These are phyloP conservation scores for Mucor indicus DNA, from an alignment of 371 early-diverging fungal species.

Conservation along the genomic window DNA sequence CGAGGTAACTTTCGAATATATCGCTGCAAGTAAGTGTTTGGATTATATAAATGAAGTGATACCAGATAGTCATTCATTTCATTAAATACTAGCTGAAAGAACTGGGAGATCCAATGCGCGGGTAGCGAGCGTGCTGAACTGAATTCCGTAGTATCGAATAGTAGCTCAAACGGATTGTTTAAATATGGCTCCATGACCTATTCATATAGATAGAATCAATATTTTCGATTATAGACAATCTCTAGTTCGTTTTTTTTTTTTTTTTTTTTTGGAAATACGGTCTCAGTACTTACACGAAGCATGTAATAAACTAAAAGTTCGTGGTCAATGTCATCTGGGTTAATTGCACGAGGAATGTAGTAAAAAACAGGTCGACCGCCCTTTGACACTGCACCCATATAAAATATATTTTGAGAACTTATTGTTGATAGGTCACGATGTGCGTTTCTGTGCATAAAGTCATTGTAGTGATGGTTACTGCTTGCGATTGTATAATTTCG, in stretches of 20 bases:
- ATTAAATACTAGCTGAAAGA: constrained; percentile 72
- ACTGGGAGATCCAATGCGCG: constrained; percentile 67
- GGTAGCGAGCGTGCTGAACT: constrained; percentile 75
- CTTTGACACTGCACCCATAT: constrained; percentile 76
- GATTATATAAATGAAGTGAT: constrained; percentile 70
- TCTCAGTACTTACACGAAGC: constrained; percentile 60
- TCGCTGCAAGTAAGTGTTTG: constrained; percentile 67
- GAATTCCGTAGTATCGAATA: constrained; percentile 82
- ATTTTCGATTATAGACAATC: background rate
- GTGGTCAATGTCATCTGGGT: constrained; percentile 73
- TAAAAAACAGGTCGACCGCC: constrained; percentile 81
- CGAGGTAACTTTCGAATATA: constrained; percentile 60
- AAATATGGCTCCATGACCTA: constrained; percentile 61
- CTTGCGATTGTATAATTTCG: constrained; percentile 39
- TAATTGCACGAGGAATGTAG: constrained; percentile 71
- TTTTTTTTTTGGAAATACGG: too few species aligned
- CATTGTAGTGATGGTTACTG: constrained; percentile 62
- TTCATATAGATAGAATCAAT: background rate
- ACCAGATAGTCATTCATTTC: constrained; percentile 54
- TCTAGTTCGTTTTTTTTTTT: too few species aligned
- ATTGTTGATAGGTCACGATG: constrained; percentile 61
- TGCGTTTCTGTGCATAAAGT: constrained; percentile 75
- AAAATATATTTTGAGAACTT: constrained; percentile 66
- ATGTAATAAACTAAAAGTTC: constrained; percentile 75
- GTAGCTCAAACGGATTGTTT: constrained; percentile 69